Base-by-base conservation (phyloP, 805 yeast genomes). In the Clavispora santaluciae region DNA sequence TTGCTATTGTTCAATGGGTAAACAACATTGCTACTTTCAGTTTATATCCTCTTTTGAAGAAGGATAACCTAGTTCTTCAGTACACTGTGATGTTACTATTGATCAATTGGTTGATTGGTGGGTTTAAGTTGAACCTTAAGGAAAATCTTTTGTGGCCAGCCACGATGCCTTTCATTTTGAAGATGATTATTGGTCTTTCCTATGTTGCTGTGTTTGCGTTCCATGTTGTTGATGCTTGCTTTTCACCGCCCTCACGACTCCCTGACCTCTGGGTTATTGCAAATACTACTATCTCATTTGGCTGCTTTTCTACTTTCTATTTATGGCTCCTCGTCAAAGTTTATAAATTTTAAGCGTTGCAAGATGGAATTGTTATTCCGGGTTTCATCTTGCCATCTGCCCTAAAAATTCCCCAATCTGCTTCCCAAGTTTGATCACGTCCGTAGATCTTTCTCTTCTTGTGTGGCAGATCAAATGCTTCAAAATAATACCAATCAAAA, bases 221-320 rank as follows among this genome's bases (percentile, higher is more conserved):
- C 22, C 90, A 83, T 49, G 36, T 71, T 0, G 57, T 76, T 6
- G 96, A 89, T 42, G 53, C 60, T 26, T 50, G 61, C 17, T 43
- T 72, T 8, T 51, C 46, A 1, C 81, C 95, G 2, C 87, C 91
- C 1, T 45, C 58, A 1, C 57, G 61, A 28, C 83, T 79, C 47
- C 96, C 97, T 1, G 97, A 93, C 59, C 50, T 93, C 5, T 87
- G 93, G 90, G 86, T 86, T 0, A 71, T 91, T 18, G 74, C 79
- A 3, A 93, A 93, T 55, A 79, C 83, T 31, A 54, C 81, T 0
- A 54, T 89, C 3, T 83, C 93, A 0, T 89, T 87, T 56, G 83
- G 76, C 0, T 86, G 89, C 44, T 91, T 90, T 53, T 57, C 64
- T 0, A 54, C 84, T 35, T 86, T 86, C 53, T 90, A 89, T 81